Base-by-base conservation (phyloP, 208 protist genomes). In the Leptomonas seymouri region DNA sequence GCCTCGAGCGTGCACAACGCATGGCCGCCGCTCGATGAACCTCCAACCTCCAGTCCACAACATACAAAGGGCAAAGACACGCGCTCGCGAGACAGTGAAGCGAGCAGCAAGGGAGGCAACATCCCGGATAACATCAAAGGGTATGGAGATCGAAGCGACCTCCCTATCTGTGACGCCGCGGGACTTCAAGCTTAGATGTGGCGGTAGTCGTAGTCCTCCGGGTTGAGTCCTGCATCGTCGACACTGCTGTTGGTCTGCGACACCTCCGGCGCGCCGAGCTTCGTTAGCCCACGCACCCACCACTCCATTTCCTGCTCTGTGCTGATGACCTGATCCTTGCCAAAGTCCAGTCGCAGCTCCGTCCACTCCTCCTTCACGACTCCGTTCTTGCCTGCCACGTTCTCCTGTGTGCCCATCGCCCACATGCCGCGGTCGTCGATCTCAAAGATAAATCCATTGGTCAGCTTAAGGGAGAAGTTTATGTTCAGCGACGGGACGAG, bases 231-330 rank as follows among this genome's bases (percentile, higher is more conserved):
- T 0, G 90, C 90, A 46, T 95, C 90, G 14, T 93, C 90, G 20
- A 93, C 73, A 64, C 81, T 91, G 76, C 83, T 93, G 77, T 89
- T 86, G 54, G 83, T 85, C 72, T 93, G 87, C 39, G 87, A 86
- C 74, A 92, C 67, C 78, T 96, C 90, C 48, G 90, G 90, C 12
- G 84, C 87, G 8, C 90, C 90, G 18, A 96, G 82, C 67, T 89
- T 87, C 11, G 82, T 93, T 50, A 96, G 75, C 15, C 90, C 90
- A 0, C 86, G 83, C 74, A 93, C 83, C 88, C 90, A 96, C 90
- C 90, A 96, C 84, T 96, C 87, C 87, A 96, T 89, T 75, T 96
- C 90, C 66, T 93, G 87, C 78, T 93, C 90, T 12, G 85, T 93
- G 60, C 57, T 76, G 63, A 96, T 92, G n/a, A 76, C 70, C 72